phyloP scores from a whole-genome alignment of 495 filamentous ascomycete genomes.

The Aspergillus cavernicola region DNA sequence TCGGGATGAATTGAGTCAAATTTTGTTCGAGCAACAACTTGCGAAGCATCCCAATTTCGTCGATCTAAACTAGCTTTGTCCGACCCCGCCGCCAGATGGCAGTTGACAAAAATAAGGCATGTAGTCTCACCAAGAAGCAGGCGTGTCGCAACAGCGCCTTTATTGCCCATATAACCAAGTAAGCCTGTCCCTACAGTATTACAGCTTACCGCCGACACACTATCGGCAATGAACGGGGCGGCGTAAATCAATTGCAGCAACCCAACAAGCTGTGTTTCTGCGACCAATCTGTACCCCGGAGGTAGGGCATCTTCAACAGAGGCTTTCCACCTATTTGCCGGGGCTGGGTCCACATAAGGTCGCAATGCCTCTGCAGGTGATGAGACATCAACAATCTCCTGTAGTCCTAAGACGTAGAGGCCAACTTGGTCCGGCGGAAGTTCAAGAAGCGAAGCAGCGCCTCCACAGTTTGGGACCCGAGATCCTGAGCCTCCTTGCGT shows the following conservation, averaged over 20 bases:
- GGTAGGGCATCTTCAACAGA: conserved; percentile 70
- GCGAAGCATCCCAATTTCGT: conserved; percentile 83
- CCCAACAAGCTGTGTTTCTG: conserved; percentile 81
- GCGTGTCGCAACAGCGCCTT: conserved; percentile 80
- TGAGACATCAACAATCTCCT: conserved; percentile 86
- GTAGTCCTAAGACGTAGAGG: conserved; percentile 85
- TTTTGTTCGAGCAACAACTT: conserved; percentile 66
- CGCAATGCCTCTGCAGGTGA: conserved; percentile 60
- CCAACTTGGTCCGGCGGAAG: conserved; percentile 61
- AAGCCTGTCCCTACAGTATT: conserved; percentile 80
- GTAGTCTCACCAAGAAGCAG: conserved; percentile 89
- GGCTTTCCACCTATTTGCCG: conserved; percentile 74
- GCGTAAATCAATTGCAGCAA: conserved; percentile 83
- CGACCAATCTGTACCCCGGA: conserved; percentile 67
- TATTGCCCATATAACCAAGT: conserved; percentile 93
- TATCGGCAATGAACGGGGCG: conserved; percentile 65
- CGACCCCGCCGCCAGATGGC: conserved; percentile 80
- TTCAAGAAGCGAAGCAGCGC: conserved; percentile 1
- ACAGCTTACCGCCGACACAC: conserved; percentile 72
- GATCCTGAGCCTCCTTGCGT: conserved; percentile 20
- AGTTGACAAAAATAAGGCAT: conserved; percentile 82
- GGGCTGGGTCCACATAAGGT: conserved; percentile 68
- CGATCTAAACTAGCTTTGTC: conserved; percentile 74
- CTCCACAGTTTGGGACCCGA: not conserved
- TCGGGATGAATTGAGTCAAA: conserved; percentile 68